phyloP scores from a whole-genome alignment of 495 filamentous ascomycete species.

The Lichina pygmaea region DNA sequence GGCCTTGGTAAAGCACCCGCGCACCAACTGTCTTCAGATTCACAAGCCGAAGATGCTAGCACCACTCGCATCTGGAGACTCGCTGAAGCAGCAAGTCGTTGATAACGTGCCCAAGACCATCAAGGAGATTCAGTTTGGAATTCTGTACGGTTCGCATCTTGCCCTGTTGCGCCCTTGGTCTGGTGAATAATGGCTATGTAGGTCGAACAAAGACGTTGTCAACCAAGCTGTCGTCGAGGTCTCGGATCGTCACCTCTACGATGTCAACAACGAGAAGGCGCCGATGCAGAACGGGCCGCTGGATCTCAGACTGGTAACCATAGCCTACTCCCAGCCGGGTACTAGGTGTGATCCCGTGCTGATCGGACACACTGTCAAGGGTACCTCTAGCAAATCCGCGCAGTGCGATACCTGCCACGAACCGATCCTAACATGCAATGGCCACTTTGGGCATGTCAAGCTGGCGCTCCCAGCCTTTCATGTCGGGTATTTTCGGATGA shows the following conservation, averaged over 20 bases:
- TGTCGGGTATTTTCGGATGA: slow-evolving; percentile 80
- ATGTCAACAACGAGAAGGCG: slow-evolving; percentile 42
- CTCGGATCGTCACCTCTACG: slow-evolving; percentile 71
- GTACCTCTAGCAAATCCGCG: slow-evolving; percentile 53
- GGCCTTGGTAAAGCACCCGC: too few relatives aligned
- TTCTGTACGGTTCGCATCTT: slow-evolving; percentile 29
- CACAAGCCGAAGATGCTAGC: background rate
- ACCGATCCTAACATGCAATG: slow-evolving; percentile 54
- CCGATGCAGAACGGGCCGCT: slow-evolving; percentile 60
- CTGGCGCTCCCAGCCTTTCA: slow-evolving; percentile 81
- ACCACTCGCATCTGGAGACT: slow-evolving; percentile 12
- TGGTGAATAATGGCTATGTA: slow-evolving; percentile 9
- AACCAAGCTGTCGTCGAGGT: slow-evolving; percentile 84
- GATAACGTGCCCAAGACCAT: slow-evolving; percentile 74
- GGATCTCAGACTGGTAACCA: slow-evolving; percentile 42
- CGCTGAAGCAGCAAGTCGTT: slow-evolving; percentile 68
- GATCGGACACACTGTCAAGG: slow-evolving; percentile 14
- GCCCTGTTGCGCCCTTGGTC: slow-evolving; percentile 3
- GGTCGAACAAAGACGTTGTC: slow-evolving; percentile 75
- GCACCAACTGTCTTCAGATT: too few relatives aligned
- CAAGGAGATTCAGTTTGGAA: slow-evolving; percentile 77
- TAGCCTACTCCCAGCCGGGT: too few relatives aligned
- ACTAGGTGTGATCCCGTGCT: background rate
- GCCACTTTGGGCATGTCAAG: slow-evolving; percentile 81
- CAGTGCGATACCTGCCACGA: slow-evolving; percentile 62